Conservation (phyloP, 306 rosid species). For the Fragaria iinumae region DNA sequence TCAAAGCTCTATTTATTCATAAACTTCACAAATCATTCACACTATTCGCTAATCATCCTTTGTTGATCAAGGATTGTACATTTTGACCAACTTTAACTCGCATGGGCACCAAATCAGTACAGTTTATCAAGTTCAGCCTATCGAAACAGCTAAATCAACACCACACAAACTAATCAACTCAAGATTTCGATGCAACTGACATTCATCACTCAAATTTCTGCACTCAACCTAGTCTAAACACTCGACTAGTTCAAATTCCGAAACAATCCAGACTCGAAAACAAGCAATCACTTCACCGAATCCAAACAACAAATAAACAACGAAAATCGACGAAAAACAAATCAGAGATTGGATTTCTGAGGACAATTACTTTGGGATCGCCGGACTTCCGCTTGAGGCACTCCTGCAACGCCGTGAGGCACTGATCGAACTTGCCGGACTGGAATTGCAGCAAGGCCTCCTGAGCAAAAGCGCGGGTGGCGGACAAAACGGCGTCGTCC, state of each 20-base stretch:
- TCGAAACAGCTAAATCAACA: background rate
- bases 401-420: slow-evolving; percentile 69
- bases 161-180: background rate
- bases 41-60: background rate
- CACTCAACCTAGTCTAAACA: background rate
- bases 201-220: background rate
- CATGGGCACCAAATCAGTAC: background rate
- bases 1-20: background rate
- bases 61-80: background rate
- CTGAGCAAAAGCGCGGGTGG: slow-evolving; percentile 58
- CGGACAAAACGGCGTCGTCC: slow-evolving; percentile 61
- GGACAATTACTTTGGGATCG: slow-evolving; percentile 80
- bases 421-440: slow-evolving; percentile 74
- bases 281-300: background rate
- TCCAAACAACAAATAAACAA: background rate
- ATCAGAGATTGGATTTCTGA: background rate
- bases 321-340: too few relatives aligned
- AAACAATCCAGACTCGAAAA: background rate
- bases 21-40: background rate
- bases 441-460: slow-evolving; percentile 87
- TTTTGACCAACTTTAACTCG: background rate
- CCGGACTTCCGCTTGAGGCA: slow-evolving; percentile 64
- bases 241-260: background rate
- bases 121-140: background rate
- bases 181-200: background rate